phyloP scores from a whole-genome alignment of 352 stramenopile species.

The Phytophthora citricola region DNA sequence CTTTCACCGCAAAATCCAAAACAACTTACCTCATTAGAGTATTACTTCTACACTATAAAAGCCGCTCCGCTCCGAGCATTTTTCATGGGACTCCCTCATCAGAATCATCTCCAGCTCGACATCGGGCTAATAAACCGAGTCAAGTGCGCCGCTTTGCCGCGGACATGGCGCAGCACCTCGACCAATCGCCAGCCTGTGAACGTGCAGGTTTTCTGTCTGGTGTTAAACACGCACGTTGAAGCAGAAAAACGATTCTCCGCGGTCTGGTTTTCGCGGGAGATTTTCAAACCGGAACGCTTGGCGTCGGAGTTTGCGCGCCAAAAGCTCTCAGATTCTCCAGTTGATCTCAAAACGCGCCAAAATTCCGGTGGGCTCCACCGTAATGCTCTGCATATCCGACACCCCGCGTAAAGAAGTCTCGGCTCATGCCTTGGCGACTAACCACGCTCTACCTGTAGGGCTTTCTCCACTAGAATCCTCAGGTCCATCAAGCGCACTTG shows the following conservation, averaged over 20 bases:
- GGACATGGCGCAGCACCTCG: neutral
- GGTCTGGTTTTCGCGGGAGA: slow-evolving; percentile 16
- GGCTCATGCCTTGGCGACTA: slow-evolving; percentile 11
- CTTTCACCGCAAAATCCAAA: no score
- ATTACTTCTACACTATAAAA: no score
- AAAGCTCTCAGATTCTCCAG: slow-evolving; percentile 8
- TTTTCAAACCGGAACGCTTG: slow-evolving; percentile 24
- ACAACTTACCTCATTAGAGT: no score
- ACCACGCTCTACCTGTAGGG: neutral
- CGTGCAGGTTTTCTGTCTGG: slow-evolving; percentile 13
- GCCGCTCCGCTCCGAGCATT: no score
- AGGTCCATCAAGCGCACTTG: neutral
- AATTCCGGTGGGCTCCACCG: slow-evolving; percentile 8
- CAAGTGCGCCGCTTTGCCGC: no score
- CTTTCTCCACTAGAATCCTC: slow-evolving; percentile 4
- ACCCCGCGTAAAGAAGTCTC: slow-evolving; percentile 30
- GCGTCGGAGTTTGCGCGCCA: neutral
- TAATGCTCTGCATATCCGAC: slow-evolving; percentile 21
- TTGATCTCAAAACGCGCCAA: slow-evolving; percentile 20
- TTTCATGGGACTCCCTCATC: no score
- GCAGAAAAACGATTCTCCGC: slow-evolving; percentile 23
- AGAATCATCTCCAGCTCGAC: no score
- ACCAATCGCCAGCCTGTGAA: neutral
- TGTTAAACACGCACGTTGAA: slow-evolving; percentile 33
- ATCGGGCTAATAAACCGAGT: no score